Conservation (phyloP, 2,329 filamentous ascomycete genomes). For the Davidsoniella neocaledoniae region DNA sequence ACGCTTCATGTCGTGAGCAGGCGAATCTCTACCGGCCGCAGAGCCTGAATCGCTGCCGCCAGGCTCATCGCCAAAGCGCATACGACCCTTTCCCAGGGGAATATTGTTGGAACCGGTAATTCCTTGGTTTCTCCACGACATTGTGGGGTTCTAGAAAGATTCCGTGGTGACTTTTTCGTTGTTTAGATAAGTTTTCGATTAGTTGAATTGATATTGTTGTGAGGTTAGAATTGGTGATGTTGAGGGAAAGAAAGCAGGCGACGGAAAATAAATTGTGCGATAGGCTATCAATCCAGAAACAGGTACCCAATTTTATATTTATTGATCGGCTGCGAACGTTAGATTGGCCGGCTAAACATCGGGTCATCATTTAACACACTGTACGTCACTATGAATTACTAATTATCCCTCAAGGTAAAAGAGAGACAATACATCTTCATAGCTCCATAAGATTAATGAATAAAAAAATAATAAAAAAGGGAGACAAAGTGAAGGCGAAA, state of each 20-base stretch:
- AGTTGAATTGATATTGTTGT: not conserved
- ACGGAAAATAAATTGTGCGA: not conserved
- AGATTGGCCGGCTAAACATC: not conserved
- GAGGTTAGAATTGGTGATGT: not conserved
- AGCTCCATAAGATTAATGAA: too few species aligned
- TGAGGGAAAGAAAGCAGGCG: conserved; percentile 1
- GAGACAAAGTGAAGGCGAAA: too few species aligned
- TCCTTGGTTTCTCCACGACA: conserved; percentile 58
- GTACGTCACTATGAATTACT: too few species aligned
- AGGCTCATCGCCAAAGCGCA: conserved; percentile 45
- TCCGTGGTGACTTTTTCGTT: not conserved
- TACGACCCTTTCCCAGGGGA: conserved; percentile 73
- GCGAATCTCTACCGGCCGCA: conserved; percentile 14
- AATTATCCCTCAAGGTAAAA: too few species aligned
- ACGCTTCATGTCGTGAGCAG: conserved; percentile 48
- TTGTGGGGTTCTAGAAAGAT: conserved; percentile 19
- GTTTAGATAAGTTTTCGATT: not conserved
- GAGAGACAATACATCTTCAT: too few species aligned
- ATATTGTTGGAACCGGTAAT: conserved; percentile 99
- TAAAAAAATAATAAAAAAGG: too few species aligned
- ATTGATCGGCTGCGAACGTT: not conserved
- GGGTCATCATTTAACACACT: not conserved
- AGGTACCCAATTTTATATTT: not conserved
- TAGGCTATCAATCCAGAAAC: not conserved
- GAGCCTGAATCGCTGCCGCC: conserved; percentile 18